Evolutionary conservation across 148 eudicot species (phyloP), one percentile per base, ranked within the genome.

Genomic region (Hydrangea macrophylla): DNA sequence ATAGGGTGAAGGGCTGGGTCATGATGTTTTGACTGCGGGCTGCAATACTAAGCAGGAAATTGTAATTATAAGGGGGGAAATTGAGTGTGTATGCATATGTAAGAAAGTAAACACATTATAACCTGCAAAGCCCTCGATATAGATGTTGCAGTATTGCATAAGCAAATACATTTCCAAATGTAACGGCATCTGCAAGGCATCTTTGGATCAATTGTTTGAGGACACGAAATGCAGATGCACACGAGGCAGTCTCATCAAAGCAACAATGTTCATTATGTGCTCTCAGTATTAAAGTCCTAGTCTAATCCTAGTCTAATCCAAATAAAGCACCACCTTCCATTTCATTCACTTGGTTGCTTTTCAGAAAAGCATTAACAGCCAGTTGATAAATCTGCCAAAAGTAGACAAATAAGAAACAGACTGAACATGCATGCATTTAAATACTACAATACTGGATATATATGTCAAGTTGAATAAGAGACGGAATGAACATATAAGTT

Each of bases 101-200:
- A n/a, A n/a, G n/a, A n/a, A n/a, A n/a, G n/a, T n/a, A n/a, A 31
- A 53, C 17, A 37, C 37, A 55, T 35, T 66, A 78, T 65, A 73
- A 91, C 99, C 99, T 94, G 92, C 99, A 94, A 71, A 94, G 93
- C 99, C 99, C 91, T 56, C 99, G 86, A 78, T 94, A 91, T 62
- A 94, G 78, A 86, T 94, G 92, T 68, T 91, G 99, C 81, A 94
- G 74, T 67, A 94, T 75, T 75, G 93, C 93, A 80, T 94, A 96
- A 65, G 99, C 99, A 77, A 84, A 91, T 44, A 89, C 86, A 81
- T 89, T 94, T 70, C 97, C 93, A 30, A 88, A 87, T 55, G 87
- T 80, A 30, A 91, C 77, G 60, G 92, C 99, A 82, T 94, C 99
- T 72, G 87, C 78, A 53, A 94, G 83, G 81, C 99, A 91, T 89